These are phyloP conservation scores for Fusarium armeniacum DNA, from an alignment of 2,329 filamentous ascomycete genomes.

Conservation along the genomic window DNA sequence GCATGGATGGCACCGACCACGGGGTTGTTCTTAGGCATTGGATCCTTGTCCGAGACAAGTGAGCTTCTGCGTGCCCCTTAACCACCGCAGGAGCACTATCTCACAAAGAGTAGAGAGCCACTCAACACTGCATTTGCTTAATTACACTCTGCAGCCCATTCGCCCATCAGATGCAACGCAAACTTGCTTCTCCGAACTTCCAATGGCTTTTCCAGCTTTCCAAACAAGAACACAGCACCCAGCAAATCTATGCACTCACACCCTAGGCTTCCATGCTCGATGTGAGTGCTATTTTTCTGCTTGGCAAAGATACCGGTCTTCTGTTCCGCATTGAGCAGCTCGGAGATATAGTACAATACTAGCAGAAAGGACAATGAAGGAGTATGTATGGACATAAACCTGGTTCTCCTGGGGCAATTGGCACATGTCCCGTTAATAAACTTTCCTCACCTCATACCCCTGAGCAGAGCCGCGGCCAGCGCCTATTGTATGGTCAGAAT, in stretches of 20 bases:
- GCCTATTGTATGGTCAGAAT: conserved; percentile 31
- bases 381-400: background rate
- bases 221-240: conserved; percentile 5
- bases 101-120: conserved; percentile 33
- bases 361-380: background rate
- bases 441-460: conserved; percentile 28
- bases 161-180: conserved; percentile 2
- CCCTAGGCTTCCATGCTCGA: background rate
- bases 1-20: conserved; percentile 50
- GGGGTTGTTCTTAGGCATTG: conserved; percentile 44
- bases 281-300: conserved; percentile 15
- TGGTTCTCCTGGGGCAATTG: conserved; percentile 2
- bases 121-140: conserved; percentile 41
- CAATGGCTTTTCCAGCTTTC: background rate
- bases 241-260: conserved; percentile 25
- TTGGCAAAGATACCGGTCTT: conserved; percentile 7
- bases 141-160: conserved; percentile 45
- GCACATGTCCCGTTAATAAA: conserved; percentile 17
- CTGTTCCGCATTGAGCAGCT: conserved; percentile 27
- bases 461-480: conserved; percentile 42
- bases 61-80: conserved; percentile 51
- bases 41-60: conserved; percentile 47
- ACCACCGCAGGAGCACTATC: conserved; percentile 45
- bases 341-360: conserved; percentile 5
- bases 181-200: conserved; percentile 27